A percentile compares a stretch with the other conserved stretches of the same genome.
Conservation (phyloP, 179 eudicot species). For the Sideroxylon spinosum region DNA sequence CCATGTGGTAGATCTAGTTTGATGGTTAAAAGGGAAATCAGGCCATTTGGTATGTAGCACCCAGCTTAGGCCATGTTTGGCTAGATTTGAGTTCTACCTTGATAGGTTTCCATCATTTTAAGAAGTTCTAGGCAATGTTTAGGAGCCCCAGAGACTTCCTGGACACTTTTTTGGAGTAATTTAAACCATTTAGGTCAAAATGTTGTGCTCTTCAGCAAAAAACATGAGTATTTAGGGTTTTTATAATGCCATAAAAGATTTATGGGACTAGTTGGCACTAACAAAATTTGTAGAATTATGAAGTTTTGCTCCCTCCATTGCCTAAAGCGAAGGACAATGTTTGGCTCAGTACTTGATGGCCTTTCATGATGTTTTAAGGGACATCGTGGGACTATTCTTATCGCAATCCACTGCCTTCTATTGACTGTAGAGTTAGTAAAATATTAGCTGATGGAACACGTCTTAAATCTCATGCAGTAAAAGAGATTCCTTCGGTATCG, state of each 20-base stretch:
- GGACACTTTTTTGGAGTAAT: no score
- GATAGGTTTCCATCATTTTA: no score
- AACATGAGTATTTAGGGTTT: conserved; percentile 4
- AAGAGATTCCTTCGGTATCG: not conserved
- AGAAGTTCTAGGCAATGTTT: no score
- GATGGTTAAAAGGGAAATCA: no score
- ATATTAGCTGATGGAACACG: not conserved
- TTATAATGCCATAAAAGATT: not conserved
- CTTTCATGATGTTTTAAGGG: not conserved
- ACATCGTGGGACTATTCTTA: not conserved
- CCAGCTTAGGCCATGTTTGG: no score
- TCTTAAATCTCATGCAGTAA: not conserved
- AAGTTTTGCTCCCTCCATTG: not conserved
- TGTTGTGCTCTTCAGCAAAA: not conserved
- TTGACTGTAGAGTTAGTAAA: not conserved
- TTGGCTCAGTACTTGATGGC: conserved; percentile 17
- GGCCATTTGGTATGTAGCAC: no score
- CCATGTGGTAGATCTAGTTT: no score
- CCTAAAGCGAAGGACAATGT: not conserved
- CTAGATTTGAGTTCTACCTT: no score
- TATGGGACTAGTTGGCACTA: conserved; percentile 15
- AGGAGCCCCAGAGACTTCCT: no score
- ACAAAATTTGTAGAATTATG: not conserved
- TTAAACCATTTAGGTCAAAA: no score
- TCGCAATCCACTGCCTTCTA: not conserved